Evolutionary conservation across 108 stramenopile species (phyloP).

Genomic region (Cyclotella sp.): DNA sequence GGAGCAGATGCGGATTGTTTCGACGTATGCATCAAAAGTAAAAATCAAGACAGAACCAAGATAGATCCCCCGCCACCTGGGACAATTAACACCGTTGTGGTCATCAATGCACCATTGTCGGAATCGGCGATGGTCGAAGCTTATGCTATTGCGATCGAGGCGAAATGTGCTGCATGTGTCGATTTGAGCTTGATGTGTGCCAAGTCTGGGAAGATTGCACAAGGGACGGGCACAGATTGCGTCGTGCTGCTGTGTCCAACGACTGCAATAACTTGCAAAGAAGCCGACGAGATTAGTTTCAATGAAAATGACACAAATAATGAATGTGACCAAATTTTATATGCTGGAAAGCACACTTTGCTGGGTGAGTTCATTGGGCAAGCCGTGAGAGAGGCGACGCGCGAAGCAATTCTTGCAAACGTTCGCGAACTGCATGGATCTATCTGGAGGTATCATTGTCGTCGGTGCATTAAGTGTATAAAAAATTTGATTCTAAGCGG

Average conservation of each 20-base stretch:
- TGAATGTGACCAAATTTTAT: conserved; percentile 10
- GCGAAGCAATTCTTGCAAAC: conserved; percentile 61
- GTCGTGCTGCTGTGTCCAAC: conserved; percentile 24
- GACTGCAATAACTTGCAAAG: background rate
- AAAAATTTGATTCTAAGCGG: conserved; percentile 37
- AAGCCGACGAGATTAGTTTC: background rate
- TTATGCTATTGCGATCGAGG: conserved; percentile 60
- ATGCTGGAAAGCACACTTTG: conserved; percentile 59
- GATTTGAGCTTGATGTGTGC: conserved; percentile 44
- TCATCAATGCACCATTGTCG: conserved; percentile 38
- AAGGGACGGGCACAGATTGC: conserved; percentile 62
- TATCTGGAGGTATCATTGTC: conserved; percentile 12
- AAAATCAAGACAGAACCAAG: background rate
- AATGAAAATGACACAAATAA: background rate
- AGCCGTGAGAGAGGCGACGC: conserved; percentile 65
- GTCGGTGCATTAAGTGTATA: conserved; percentile 19
- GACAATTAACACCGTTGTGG: conserved; percentile 60
- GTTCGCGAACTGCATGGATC: conserved; percentile 35
- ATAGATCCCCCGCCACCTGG: conserved; percentile 7
- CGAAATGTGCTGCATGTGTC: conserved; percentile 46
- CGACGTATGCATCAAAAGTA: background rate
- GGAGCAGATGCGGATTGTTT: conserved; percentile 62
- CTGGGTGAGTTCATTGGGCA: conserved; percentile 59
- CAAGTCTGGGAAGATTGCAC: conserved; percentile 35
- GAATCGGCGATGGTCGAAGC: conserved; percentile 51